These are phyloP conservation scores for Podospora pseudocomata DNA, from an alignment of 495 filamentous ascomycete genomes.

Conservation along the genomic window DNA sequence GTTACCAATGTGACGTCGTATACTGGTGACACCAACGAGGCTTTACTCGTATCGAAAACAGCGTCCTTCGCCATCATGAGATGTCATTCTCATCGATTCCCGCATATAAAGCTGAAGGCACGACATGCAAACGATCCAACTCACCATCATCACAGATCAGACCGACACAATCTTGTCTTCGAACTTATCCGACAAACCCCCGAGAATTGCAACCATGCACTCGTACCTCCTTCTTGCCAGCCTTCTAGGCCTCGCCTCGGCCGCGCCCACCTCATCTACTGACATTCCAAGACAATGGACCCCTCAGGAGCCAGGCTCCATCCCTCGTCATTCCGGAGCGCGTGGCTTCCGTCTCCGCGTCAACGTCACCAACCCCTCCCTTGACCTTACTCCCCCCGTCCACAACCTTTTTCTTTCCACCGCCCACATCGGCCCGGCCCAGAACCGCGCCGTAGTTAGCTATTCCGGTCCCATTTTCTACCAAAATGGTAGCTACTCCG, in stretches of 20 bases:
- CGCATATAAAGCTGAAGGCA: not conserved
- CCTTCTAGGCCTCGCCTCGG: not conserved
- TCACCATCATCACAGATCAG: not conserved
- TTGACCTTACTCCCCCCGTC: not conserved
- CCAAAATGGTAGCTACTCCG: constrained; percentile 12
- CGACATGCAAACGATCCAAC: not conserved
- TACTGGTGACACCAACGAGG: not conserved
- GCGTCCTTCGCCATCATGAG: not conserved
- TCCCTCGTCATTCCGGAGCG: constrained; percentile 7
- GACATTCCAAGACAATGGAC: not conserved
- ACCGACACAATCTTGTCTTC: not conserved
- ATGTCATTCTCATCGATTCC: not conserved
- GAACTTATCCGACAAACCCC: not conserved
- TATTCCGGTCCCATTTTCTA: constrained; percentile 7
- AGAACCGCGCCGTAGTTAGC: constrained; percentile 8
- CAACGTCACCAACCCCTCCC: constrained; percentile 14
- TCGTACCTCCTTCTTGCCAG: not conserved
- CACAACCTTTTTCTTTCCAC: not conserved
- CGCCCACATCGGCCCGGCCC: constrained; percentile 11
- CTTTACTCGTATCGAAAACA: not conserved
- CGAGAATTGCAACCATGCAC: not conserved
- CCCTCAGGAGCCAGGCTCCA: constrained; percentile 1
- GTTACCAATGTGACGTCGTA: not conserved
- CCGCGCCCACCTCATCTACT: not conserved
- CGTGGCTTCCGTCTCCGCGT: constrained; percentile 12